Percentiles rank a stretch among this genome's conserved stretches.
These are phyloP conservation scores for Malbranchea zuffiana DNA, from an alignment of 2,329 filamentous ascomycete species.

Conservation along the genomic window DNA sequence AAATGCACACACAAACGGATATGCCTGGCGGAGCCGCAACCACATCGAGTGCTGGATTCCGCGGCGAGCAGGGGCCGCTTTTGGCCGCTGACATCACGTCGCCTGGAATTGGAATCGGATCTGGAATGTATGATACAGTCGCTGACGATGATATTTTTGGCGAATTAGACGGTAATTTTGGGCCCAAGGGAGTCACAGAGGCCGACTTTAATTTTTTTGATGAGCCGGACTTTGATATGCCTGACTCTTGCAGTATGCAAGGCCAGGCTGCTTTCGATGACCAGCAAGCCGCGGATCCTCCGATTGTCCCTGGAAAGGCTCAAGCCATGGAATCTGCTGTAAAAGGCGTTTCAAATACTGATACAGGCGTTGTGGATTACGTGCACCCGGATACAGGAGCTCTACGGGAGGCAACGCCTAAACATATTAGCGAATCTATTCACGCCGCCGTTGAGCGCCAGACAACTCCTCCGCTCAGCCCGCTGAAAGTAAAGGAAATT, in stretches of 20 bases:
- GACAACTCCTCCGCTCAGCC: conserved; percentile 33
- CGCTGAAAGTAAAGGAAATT: conserved; percentile 34
- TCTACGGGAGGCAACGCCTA: background rate
- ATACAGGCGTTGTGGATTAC: too few relatives aligned
- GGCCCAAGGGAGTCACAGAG: conserved; percentile 46
- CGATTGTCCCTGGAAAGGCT: too few relatives aligned
- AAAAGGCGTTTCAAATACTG: too few relatives aligned
- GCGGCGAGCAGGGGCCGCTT: too few relatives aligned
- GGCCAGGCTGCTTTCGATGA: too few relatives aligned
- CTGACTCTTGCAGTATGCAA: too few relatives aligned
- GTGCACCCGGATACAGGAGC: too few relatives aligned
- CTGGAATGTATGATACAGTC: conserved; percentile 32
- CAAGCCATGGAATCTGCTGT: too few relatives aligned
- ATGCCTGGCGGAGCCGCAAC: background rate
- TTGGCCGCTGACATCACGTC: conserved; percentile 21
- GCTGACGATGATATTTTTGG: conserved; percentile 48
- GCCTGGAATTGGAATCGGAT: conserved; percentile 25
- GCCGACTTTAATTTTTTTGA: conserved; percentile 58
- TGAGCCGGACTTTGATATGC: conserved; percentile 39
- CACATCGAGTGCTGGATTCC: conserved; percentile 11
- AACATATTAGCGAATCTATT: conserved; percentile 8
- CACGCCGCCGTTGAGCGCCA: conserved; percentile 15
- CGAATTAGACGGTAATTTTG: conserved; percentile 45
- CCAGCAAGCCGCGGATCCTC: too few relatives aligned
- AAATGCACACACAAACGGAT: background rate